These are phyloP conservation scores for Geotrichum europaeum DNA, from an alignment of 1,139 yeast genomes.

Conservation along the genomic window DNA sequence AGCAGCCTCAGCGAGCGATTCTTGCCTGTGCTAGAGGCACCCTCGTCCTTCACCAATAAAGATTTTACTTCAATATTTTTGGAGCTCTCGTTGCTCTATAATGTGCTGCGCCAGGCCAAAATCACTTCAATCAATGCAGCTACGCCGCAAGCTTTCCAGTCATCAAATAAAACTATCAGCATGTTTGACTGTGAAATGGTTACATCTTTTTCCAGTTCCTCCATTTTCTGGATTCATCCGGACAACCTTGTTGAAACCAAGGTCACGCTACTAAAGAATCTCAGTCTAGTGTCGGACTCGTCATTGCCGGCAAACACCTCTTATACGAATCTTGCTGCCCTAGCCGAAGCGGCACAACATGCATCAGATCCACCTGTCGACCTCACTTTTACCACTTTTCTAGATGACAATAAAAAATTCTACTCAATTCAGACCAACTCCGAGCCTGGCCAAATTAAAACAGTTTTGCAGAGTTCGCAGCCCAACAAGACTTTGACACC, in stretches of 20 bases:
- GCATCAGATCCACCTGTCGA: conserved; percentile 1
- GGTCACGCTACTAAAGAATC: conserved; percentile 33
- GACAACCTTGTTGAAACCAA: conserved; percentile 38
- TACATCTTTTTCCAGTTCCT: conserved; percentile 28
- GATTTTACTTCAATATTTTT: conserved; percentile 61
- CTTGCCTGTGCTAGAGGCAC: conserved; percentile 33
- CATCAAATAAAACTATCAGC: conserved; percentile 22
- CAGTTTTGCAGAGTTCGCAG: conserved; percentile 21
- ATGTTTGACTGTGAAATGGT: conserved; percentile 38
- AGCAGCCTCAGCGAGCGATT: conserved; percentile 31
- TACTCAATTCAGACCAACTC: conserved; percentile 20
- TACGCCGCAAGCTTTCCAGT: conserved; percentile 21
- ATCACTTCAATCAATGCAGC: conserved; percentile 15
- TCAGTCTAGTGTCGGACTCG: conserved; percentile 27
- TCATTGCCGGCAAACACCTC: conserved; percentile 4
- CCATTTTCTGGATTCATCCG: conserved; percentile 39
- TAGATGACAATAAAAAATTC: conserved; percentile 35
- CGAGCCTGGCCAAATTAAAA: conserved; percentile 38
- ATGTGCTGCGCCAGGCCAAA: conserved; percentile 39
- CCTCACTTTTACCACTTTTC: conserved; percentile 26
- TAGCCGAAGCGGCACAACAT: conserved; percentile 23
- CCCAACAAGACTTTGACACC: conserved; percentile 16
- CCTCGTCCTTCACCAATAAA: conserved; percentile 55
- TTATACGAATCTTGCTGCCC: neutral
- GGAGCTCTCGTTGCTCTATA: conserved; percentile 56